phyloP scores from a whole-genome alignment of 345 rosid genomes.

The Aegle marmelos region DNA sequence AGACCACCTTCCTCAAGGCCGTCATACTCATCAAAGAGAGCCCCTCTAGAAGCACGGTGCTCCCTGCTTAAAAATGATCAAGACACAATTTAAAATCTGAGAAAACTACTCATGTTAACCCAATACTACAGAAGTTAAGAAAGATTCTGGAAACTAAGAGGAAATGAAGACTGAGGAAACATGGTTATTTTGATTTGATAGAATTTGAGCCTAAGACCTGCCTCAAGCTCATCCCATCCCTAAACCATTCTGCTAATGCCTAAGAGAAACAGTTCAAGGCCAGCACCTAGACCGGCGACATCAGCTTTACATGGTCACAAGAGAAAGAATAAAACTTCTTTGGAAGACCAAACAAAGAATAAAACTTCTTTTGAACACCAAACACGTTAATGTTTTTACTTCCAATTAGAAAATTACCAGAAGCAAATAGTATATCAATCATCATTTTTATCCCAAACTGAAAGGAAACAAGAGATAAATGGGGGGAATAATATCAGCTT shows the following conservation, averaged over 20 bases:
- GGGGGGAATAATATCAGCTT: not conserved
- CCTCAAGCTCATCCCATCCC: not conserved
- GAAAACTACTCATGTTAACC: not conserved
- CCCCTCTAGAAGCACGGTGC: slow-evolving; percentile 51
- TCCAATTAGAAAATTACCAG: not conserved
- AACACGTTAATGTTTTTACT: not conserved
- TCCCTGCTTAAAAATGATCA: slow-evolving; percentile 44
- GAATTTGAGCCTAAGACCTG: not conserved
- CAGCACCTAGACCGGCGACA: not conserved
- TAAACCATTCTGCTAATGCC: not conserved
- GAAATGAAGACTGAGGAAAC: not conserved
- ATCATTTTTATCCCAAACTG: not conserved
- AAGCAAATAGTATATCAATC: not conserved
- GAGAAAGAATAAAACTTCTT: not conserved
- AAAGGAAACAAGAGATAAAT: not conserved
- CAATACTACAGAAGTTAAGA: not conserved
- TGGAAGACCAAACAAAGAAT: not conserved
- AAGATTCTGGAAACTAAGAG: not conserved
- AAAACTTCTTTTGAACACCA: not conserved
- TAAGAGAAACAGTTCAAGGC: not conserved
- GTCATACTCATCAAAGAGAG: slow-evolving; percentile 62
- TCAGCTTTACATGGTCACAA: not conserved
- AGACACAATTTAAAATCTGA: not conserved
- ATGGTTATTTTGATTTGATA: not conserved
- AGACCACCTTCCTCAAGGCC: slow-evolving; percentile 87